phyloP scores from a whole-genome alignment of 2,329 filamentous ascomycete genomes.

The Chaetomiaceae sp. region DNA sequence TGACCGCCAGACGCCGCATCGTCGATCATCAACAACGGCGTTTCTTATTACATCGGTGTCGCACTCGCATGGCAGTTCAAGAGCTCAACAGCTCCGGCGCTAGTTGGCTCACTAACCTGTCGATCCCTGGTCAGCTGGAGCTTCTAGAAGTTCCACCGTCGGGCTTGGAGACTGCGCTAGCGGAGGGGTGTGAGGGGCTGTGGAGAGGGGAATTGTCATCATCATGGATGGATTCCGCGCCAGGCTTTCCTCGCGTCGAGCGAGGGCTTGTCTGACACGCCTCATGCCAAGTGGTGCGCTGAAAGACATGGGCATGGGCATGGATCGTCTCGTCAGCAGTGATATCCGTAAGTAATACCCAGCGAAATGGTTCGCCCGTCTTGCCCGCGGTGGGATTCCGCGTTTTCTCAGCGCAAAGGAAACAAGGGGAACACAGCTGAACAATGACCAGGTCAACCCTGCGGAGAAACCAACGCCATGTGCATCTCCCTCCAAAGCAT shows the following conservation, averaged over 20 bases:
- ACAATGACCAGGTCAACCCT: not conserved
- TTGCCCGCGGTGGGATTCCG: not conserved
- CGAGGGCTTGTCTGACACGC: too few species aligned
- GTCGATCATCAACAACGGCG: too few species aligned
- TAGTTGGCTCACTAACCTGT: not conserved
- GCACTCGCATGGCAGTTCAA: not conserved
- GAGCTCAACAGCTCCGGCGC: not conserved
- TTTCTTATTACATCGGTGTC: not conserved
- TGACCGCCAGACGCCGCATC: too few species aligned
- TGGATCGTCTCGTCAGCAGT: not conserved
- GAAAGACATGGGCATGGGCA: not conserved
- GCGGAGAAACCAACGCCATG: not conserved
- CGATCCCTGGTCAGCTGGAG: not conserved
- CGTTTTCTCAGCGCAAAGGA: not conserved
- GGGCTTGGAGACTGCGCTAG: not conserved
- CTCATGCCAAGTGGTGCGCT: not conserved
- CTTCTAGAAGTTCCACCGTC: constrained; percentile 12
- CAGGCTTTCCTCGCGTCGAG: too few species aligned
- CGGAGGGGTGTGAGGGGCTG: not conserved
- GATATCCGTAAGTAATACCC: not conserved
- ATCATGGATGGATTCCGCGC: too few species aligned
- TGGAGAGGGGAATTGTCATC: not conserved
- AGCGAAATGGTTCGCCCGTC: not conserved
- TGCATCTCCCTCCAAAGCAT: not conserved
- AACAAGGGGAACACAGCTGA: not conserved